phyloP scores from a whole-genome alignment of 208 protist genomes.

The Naegleria gruberi region DNA sequence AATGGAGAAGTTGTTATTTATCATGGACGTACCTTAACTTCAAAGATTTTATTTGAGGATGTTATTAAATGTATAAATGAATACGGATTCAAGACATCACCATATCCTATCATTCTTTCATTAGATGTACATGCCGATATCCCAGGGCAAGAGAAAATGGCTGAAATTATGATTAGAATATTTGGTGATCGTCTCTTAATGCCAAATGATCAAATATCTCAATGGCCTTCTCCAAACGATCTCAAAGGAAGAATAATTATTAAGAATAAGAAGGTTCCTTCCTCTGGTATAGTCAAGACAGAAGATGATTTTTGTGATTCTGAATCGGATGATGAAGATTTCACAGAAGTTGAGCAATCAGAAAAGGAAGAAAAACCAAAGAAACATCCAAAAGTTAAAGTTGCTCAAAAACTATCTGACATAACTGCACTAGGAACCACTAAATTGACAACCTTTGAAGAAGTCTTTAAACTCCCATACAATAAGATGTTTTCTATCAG shows the following conservation, averaged over 20 bases:
- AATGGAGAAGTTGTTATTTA: conserved; percentile 56
- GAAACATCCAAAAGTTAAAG: too few relatives aligned
- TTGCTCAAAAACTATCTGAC: not conserved
- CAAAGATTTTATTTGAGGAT: conserved; percentile 51
- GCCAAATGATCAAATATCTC: not conserved
- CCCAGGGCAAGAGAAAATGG: conserved; percentile 54
- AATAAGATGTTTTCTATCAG: not conserved
- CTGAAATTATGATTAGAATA: conserved; percentile 40
- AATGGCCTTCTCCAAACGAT: not conserved
- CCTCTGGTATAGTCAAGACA: too few relatives aligned
- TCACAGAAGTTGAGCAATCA: not conserved
- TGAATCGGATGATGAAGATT: not conserved
- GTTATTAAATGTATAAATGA: conserved; percentile 46
- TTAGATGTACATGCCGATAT: conserved; percentile 59
- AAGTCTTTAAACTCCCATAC: not conserved
- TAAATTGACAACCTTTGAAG: not conserved
- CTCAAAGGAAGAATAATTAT: not conserved
- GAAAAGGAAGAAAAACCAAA: too few relatives aligned
- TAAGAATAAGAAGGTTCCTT: not conserved
- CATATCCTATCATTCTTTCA: conserved; percentile 60
- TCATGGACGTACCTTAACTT: conserved; percentile 62
- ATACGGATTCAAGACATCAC: conserved; percentile 48
- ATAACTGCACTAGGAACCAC: not conserved
- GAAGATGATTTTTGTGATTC: not conserved
- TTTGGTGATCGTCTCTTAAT: conserved; percentile 33